A percentile compares a stretch with the other conserved stretches of the same genome.
These are phyloP conservation scores for Diaporthe batatas DNA, from an alignment of 2,329 filamentous ascomycete species.

Conservation along the genomic window DNA sequence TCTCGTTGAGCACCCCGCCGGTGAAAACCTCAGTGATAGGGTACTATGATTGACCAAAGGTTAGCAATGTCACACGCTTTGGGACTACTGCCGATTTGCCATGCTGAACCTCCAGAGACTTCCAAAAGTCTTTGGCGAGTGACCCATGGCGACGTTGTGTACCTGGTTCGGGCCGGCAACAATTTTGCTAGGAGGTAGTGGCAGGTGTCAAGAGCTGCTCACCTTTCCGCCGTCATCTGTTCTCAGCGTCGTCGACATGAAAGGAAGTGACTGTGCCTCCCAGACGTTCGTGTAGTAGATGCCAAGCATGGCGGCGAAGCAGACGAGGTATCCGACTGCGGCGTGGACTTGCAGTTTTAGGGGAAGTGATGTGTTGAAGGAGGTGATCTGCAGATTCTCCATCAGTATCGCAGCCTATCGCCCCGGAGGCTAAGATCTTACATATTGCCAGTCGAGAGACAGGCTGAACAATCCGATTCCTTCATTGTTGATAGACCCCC, in stretches of 20 bases:
- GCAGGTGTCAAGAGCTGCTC: not conserved
- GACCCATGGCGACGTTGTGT: not conserved
- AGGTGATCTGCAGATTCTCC: constrained; percentile 61
- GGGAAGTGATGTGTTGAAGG: constrained; percentile 65
- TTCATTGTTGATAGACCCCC: constrained; percentile 65
- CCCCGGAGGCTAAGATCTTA: constrained; percentile 51
- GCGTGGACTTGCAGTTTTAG: constrained; percentile 63
- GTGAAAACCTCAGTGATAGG: constrained; percentile 56
- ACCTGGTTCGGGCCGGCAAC: too few species aligned
- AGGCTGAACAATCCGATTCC: constrained; percentile 63
- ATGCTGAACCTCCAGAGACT: not conserved
- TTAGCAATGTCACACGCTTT: not conserved
- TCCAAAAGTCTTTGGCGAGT: not conserved
- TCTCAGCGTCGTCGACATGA: constrained; percentile 66
- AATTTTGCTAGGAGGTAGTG: too few species aligned
- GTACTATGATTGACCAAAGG: constrained; percentile 47
- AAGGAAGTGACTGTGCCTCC: constrained; percentile 61
- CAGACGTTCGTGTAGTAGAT: constrained; percentile 66
- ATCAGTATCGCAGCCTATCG: constrained; percentile 26
- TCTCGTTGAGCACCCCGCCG: constrained; percentile 57
- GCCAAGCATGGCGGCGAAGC: constrained; percentile 63
- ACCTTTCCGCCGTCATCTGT: constrained; percentile 53
- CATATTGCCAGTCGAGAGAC: constrained; percentile 68
- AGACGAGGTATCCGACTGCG: constrained; percentile 60
- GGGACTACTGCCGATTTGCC: not conserved